Conservation (phyloP, 1,139 yeast genomes). For the Scheffersomyces insectosa region DNA sequence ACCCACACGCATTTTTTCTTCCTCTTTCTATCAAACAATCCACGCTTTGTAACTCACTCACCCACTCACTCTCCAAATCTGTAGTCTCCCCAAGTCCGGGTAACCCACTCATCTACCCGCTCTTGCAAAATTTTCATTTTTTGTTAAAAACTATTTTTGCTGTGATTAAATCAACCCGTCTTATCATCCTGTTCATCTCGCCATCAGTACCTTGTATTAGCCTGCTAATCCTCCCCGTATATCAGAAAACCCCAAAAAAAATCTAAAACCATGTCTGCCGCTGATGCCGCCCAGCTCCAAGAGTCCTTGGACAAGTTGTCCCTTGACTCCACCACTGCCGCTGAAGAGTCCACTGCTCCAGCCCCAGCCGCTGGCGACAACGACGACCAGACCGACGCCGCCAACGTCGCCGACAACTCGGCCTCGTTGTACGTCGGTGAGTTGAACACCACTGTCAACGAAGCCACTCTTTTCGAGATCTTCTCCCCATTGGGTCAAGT, state of each 20-base stretch:
- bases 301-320: conserved; percentile 58
- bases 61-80: too few relatives aligned
- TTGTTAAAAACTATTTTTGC: too few relatives aligned
- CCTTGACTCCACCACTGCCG: conserved; percentile 36
- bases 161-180: not conserved
- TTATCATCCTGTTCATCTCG: conserved; percentile 1
- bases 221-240: conserved; percentile 1
- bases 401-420: conserved; percentile 52
- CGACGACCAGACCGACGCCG: conserved; percentile 32
- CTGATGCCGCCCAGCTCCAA: conserved; percentile 51
- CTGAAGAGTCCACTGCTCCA: conserved; percentile 24
- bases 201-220: conserved; percentile 3
- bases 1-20: too few relatives aligned
- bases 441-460: conserved; percentile 89
- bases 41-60: not conserved
- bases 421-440: conserved; percentile 98
- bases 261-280: conserved; percentile 42
- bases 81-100: too few relatives aligned
- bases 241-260: conserved; percentile 15
- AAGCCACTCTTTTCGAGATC: conserved; percentile 91
- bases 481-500: conserved; percentile 96
- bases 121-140: too few relatives aligned
- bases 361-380: conserved; percentile 21
- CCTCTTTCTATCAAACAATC: not conserved
- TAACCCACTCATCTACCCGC: conserved; percentile 1